Percentiles rank a stretch among this genome's conserved stretches.
These are phyloP conservation scores for Globisporangium middletonii DNA, from an alignment of 352 stramenopile species.

Conservation along the genomic window DNA sequence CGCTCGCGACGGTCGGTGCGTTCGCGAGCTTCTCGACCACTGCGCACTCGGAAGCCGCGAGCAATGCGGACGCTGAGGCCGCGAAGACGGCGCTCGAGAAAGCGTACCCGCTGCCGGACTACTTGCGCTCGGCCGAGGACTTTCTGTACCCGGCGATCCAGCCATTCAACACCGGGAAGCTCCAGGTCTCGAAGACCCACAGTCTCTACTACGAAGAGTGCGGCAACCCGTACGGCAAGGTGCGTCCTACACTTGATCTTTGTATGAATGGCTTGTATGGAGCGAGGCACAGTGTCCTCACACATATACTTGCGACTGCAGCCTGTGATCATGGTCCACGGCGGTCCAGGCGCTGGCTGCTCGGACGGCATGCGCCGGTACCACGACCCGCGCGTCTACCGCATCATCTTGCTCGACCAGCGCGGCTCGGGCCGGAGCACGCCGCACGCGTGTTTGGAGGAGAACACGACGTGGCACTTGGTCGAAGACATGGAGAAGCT, in stretches of 20 bases:
- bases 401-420: constrained; percentile 93
- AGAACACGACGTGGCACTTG: constrained; percentile 91
- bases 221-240: constrained; percentile 78
- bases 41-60: constrained; percentile 8
- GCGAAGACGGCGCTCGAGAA: constrained; percentile 7
- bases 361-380: constrained; percentile 86
- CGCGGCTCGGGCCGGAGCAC: constrained; percentile 86
- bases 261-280: not conserved
- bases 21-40: constrained; percentile 15
- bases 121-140: constrained; percentile 46
- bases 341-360: constrained; percentile 89
- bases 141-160: constrained; percentile 82
- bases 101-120: constrained; percentile 20
- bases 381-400: constrained; percentile 90
- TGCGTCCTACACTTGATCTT: constrained; percentile 1
- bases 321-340: constrained; percentile 93
- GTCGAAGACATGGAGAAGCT: constrained; percentile 93
- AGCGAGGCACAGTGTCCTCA: too few species aligned
- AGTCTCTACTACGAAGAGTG: constrained; percentile 90
- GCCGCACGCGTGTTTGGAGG: constrained; percentile 79
- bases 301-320: constrained; percentile 10
- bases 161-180: constrained; percentile 73
- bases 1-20: constrained; percentile 4
- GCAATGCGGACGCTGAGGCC: not conserved
- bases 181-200: constrained; percentile 81